Conservation (phyloP, 202 grass and related monocot genomes). For the Thinopyrum obtusiflorum region DNA sequence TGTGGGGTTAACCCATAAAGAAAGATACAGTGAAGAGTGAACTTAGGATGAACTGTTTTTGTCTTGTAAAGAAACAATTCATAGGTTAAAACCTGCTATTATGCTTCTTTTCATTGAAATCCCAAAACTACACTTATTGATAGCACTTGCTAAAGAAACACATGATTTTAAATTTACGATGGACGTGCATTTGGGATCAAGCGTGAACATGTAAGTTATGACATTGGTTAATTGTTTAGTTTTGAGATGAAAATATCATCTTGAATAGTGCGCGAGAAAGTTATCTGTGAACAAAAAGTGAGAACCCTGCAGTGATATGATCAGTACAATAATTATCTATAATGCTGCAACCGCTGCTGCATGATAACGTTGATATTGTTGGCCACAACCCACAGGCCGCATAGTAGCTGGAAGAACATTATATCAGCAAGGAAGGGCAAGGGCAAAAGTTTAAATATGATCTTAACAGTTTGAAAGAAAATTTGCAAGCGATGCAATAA, state of each 20-base stretch:
- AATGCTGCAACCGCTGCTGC: neutral
- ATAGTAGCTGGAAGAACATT: neutral
- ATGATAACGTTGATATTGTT: neutral
- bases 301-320: neutral
- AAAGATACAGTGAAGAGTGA: neutral
- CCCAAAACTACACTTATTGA: neutral
- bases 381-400: neutral
- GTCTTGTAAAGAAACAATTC: neutral
- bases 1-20: neutral
- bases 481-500: neutral
- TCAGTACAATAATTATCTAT: neutral
- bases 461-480: neutral
- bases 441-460: neutral
- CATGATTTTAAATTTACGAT: neutral
- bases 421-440: neutral
- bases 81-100: neutral
- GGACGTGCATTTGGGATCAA: neutral
- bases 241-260: neutral
- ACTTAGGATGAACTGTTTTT: constrained; percentile 4
- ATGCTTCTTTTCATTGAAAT: neutral
- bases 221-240: neutral
- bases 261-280: neutral
- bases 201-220: neutral
- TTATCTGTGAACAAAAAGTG: neutral
- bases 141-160: neutral